Conservation (phyloP, 345 rosid genomes). For the Aquilaria yunnanensis region DNA sequence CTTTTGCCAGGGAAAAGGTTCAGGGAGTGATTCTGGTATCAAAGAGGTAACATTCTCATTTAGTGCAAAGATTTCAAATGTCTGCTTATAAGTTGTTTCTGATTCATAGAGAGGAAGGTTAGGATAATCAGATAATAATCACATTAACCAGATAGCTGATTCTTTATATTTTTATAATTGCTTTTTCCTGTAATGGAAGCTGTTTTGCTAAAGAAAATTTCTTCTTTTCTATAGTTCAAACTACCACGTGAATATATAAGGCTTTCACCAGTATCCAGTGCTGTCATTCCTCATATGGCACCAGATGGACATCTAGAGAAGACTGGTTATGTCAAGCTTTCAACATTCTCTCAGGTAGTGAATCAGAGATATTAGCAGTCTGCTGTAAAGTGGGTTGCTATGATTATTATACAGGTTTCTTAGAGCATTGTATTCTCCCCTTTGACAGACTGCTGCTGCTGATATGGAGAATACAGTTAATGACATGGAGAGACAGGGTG, state of each 20-base stretch:
- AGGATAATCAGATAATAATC: background rate
- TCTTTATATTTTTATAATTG: background rate
- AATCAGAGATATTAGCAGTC: background rate
- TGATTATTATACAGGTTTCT: background rate
- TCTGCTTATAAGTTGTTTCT: background rate
- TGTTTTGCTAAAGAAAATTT: conserved; percentile 5
- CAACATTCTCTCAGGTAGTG: conserved; percentile 75
- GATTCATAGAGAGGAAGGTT: background rate
- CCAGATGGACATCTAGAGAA: conserved; percentile 54
- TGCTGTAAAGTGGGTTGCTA: background rate
- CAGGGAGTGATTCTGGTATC: conserved; percentile 28
- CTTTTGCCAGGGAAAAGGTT: conserved; percentile 36
- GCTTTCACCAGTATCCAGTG: conserved; percentile 71
- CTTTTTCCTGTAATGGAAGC: conserved; percentile 6
- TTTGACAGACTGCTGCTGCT: conserved; percentile 68
- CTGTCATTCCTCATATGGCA: conserved; percentile 74
- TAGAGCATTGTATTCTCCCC: conserved; percentile 7
- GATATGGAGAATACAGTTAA: conserved; percentile 60
- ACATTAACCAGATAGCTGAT: background rate
- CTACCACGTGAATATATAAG: conserved; percentile 70
- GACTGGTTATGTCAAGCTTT: conserved; percentile 78
- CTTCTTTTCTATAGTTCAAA: conserved; percentile 41
- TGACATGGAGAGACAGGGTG: conserved; percentile 75
- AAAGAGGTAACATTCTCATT: conserved; percentile 51
- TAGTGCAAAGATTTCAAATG: background rate